Base-by-base conservation (phyloP, 2,329 filamentous ascomycete genomes). In the Penicillium sp. region DNA sequence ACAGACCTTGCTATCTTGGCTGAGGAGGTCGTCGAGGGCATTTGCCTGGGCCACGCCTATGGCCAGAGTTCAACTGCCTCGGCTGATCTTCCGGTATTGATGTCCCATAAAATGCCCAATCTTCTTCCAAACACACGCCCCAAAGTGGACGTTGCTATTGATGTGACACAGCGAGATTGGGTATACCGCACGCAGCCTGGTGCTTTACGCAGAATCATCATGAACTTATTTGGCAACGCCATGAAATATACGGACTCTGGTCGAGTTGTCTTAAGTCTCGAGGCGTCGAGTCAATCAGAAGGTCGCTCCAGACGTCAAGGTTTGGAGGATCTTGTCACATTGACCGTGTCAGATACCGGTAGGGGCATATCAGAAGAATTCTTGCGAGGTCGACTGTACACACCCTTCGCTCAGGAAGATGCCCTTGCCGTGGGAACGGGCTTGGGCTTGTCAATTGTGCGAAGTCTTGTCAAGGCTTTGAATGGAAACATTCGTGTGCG, bases 291-390 rank as follows among this genome's bases (percentile, higher is more conserved):
- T 36, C 42, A 54, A 2, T 56, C 54, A 0, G 56, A 61, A 25
- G 45, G 52, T 23, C 59, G 58, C 11, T 50, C 48, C n/a, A 57
- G 51, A 2, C 51, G 57, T 4, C 53, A 64, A 15, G 60, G 56
- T 5, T 35, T 54, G 1, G 57, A 61, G 32, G 61, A 66, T 5
- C 34, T 62, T 12, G 52, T 64, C 3, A 57, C 57, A 0, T 39
- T 76, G 11, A 73, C 67, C 0, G 73, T 85, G 1, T 66, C 68
- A 0, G 82, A 85, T 48, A 80, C 81, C 0, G 82, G 82, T 1
- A 72, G 71, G 30, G 82, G 82, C 1, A 85, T 85, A 22, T 73
- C 73, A 0, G 66, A 75, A 4, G 75, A 82, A 7, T 85, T 77
- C 45, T 61, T 84, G 8, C 68, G 73, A 13, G 72, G 75, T 6